Evolutionary conservation across 75 land plant species (phyloP), one percentile per base, ranked within the genome.

Genomic region (Pseudotsuga menziesii): DNA sequence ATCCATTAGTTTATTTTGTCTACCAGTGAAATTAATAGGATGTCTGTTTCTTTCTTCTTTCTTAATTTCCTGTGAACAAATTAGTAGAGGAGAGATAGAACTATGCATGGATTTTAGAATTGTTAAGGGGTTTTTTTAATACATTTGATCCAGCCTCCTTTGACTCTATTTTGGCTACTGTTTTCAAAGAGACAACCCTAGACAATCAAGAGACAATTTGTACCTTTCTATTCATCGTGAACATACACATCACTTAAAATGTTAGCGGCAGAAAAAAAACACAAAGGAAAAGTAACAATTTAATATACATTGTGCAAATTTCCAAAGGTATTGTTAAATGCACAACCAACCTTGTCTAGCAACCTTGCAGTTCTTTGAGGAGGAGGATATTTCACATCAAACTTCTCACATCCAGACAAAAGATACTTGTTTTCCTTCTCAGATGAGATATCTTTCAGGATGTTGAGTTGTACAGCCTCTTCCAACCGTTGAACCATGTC

Each of bases 401-500:
- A 87, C 75, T 82, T 91, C 70, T 74, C 74, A 75, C 96, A 93
- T 23, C 89, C 89, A 74, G 89, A 89, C 5, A 60, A 48, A 78
- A 96, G 67, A 84, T 91, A 96, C 74, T 84, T 84, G 74, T 85
- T 91, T n/a, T 90, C 79, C 74, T 86, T 97, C 27, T 88, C 91
- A 69, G 94, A 91, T 20, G 88, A 48, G 11, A 93, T 73, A 75
- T 93, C 92, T 74, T 81, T 84, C 5, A 97, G 97, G 62, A 96
- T 88, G 62, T 81, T 78, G 26, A 96, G 82, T 44, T 87, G 80
- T 2, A 90, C 98, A 56, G 80, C 73, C 61, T 73, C 82, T 72
- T 93, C 97, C 48, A 96, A 82, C 41, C 89, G 97, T 77, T 87
- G 81, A 17, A 96, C 84, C 98, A 96, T 96, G 75, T 91, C 97